Percentiles rank a stretch among this genome's conserved stretches.
Conservation (phyloP, 208 protist genomes). For the Leishmania mexicana region DNA sequence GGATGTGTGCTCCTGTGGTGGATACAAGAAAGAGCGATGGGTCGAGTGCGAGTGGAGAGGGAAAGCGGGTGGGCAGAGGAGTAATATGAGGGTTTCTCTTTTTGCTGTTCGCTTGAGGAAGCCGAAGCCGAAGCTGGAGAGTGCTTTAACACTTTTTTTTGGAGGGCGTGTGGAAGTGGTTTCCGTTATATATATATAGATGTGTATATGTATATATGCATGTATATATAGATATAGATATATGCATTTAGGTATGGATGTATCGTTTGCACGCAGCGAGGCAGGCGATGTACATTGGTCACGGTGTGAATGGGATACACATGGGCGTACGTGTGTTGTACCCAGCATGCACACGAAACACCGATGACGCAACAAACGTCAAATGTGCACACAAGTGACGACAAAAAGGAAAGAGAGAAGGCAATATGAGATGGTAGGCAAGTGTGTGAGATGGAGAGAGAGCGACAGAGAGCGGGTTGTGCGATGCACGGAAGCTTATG, state of each 20-base stretch:
- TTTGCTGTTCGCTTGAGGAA: background rate
- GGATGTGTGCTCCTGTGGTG: background rate
- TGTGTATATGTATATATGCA: background rate
- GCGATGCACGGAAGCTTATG: background rate
- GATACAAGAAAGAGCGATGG: background rate
- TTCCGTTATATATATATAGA: background rate
- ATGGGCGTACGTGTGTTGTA: background rate
- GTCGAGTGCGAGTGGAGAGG: background rate
- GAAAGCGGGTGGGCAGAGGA: background rate
- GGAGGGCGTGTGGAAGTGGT: background rate
- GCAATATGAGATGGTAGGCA: too few relatives aligned
- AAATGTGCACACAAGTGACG: slow-evolving; percentile 9
- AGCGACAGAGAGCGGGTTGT: background rate
- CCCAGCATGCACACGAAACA: background rate
- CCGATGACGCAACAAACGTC: slow-evolving; percentile 8
- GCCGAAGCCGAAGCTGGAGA: background rate
- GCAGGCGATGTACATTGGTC: background rate
- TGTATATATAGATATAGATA: background rate
- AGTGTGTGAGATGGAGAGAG: background rate
- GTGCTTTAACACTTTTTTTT: background rate
- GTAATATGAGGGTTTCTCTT: background rate
- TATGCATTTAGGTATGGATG: background rate
- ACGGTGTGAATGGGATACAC: background rate
- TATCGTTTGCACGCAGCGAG: background rate
- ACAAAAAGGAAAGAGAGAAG: slow-evolving; percentile 15